Base-by-base conservation (phyloP, 75 land plant species). In the Cunninghamia lanceolata region DNA sequence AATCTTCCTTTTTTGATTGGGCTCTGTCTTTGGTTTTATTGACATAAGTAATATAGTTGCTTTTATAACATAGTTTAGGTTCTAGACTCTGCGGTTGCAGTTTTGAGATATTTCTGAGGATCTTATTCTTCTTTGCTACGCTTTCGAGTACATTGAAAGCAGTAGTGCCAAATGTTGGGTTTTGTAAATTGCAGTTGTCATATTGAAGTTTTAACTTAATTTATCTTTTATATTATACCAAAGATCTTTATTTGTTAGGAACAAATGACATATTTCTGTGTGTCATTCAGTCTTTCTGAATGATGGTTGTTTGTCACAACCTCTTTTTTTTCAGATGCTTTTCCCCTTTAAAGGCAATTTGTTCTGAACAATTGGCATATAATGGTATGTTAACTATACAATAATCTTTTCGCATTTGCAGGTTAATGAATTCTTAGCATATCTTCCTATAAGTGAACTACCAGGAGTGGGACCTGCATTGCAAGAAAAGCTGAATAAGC, bases 391-490 rank as follows among this genome's bases (percentile, higher is more conserved):
- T 80, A 80, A 80, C 47, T 45, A 42, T 43, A 45, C 28, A 28
- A 45, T 9, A n/a, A 0, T 79, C 21, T 83, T 8, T 83, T 36
- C 3, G 3, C 35, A 38, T 88, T 59, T 54, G 35, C 89, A 96
- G 99, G 97, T 92, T 71, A 92, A 95, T 87, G 88, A 92, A 39
- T 95, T 93, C 87, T 85, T 97, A 42, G 59, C 81, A 53, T 84
- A 90, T 46, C 93, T 98, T 77, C 93, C 97, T 42, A 92, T 98
- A 79, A 95, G 91, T 78, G 94, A 89, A 54, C 97, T 98, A 87
- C 99, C 99, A 52, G 99, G 99, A 38, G 92, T 98, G 88, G 99
- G 99, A 39, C 91, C 90, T 92, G 90, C 91, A 36, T 84, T 95
- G 66, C 90, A 85, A 83, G 94, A 93, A 73, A 97, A 94, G 88